A percentile compares a stretch with the other conserved stretches of the same genome.
These are phyloP conservation scores for Penicillium oxalicum DNA, from an alignment of 2,329 filamentous ascomycete species.

Conservation along the genomic window DNA sequence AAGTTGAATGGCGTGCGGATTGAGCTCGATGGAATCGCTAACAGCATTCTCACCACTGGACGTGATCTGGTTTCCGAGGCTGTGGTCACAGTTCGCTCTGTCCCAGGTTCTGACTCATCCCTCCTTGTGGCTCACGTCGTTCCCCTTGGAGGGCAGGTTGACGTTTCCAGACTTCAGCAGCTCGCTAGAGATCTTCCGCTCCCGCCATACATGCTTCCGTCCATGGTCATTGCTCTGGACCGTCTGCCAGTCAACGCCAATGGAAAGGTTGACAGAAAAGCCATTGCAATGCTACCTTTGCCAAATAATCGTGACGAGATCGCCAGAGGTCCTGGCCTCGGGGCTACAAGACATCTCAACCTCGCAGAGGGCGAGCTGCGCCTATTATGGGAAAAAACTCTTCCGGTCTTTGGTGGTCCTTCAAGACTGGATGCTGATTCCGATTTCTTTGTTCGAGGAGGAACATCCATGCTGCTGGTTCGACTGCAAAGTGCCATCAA, in stretches of 20 bases:
- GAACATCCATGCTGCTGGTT: too few relatives aligned
- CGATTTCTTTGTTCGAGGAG: too few relatives aligned
- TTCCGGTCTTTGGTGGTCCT: too few relatives aligned
- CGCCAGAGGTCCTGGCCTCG: too few relatives aligned
- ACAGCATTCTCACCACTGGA: constrained; percentile 21
- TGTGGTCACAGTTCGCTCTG: constrained; percentile 22
- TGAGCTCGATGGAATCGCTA: constrained; percentile 43
- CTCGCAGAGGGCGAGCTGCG: too few relatives aligned
- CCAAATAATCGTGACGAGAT: background rate
- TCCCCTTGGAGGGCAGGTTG: constrained; percentile 7
- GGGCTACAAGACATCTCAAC: too few relatives aligned
- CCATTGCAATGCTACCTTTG: constrained; percentile 11
- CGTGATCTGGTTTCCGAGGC: constrained; percentile 20
- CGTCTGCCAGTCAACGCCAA: constrained; percentile 20
- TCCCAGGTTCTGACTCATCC: constrained; percentile 5
- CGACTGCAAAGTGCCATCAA: too few relatives aligned
- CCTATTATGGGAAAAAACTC: too few relatives aligned
- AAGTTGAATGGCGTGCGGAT: constrained; percentile 27
- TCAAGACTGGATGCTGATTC: too few relatives aligned
- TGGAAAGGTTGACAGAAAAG: constrained; percentile 25
- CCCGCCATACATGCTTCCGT: constrained; percentile 32
- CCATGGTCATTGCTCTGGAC: constrained; percentile 17
- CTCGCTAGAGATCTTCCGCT: constrained; percentile 22
- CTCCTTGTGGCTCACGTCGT: constrained; percentile 36
- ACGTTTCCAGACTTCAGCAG: constrained; percentile 7